Base-by-base conservation (phyloP, 305 asterid genomes). In the Solanum hybrid region DNA sequence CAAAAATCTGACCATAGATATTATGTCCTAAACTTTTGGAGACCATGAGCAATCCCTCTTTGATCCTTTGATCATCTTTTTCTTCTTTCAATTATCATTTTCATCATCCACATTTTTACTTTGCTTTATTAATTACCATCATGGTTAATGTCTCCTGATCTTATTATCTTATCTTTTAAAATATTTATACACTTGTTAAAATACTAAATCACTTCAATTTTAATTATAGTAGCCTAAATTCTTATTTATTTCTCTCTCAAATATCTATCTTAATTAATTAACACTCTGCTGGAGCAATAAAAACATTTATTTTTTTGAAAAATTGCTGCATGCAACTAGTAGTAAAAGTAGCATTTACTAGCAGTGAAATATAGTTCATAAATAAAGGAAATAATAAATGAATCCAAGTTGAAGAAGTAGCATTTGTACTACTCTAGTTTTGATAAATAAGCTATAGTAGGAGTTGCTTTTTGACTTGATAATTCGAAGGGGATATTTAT, bases 1-100 rank as follows among this genome's bases (percentile, higher is more conserved):
- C 97, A 95, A 92, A 92, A 90, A 95, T 92, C 96, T 87, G 86
- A 79, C 91, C 88, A 32, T 90, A 93, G 96, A 95, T 95, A 92
- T 92, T 87, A 46, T 95, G 97, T 95, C 96, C 90, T 92, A 76
- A 85, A 87, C 95, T 95, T 94, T 95, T 93, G 93, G 94, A 89
- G 98, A 95, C 95, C 94, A 90, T 27, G 24, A 81, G 88, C 56
- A 89, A 92, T 91, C 85, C 92, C 91, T 90, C 91, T 89, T 89
- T 88, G n/a, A 51, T 89, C 56, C 81, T 60, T 85, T 79, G 38
- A 75, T 75, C 64, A 66, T 77, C 89, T 88, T 90, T 71, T 9
- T 89, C 80, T 60, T 85, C 66, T 85, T 88, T 78, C 91, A 60
- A 92, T 89, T 89, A 92, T 85, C 92, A 79, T 88, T 88, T 90